Conservation (phyloP, 2,329 filamentous ascomycete species). For the Thelonectria rubi region DNA sequence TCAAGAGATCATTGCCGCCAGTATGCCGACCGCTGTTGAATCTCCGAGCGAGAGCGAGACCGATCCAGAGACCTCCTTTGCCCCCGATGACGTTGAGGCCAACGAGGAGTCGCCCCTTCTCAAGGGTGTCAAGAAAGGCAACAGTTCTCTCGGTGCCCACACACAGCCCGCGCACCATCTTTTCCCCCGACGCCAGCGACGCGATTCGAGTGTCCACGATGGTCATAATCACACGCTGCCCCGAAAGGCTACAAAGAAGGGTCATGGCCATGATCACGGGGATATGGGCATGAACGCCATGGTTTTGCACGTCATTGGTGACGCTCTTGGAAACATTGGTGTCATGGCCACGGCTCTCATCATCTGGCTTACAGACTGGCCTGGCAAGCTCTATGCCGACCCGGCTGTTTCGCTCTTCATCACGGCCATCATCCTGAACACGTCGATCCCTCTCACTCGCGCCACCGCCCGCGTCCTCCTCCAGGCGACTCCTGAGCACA, state of each 20-base stretch:
- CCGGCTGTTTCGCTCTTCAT: conserved; percentile 94
- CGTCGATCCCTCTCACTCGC: conserved; percentile 80
- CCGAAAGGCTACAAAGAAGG: conserved; percentile 65
- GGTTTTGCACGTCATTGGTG: conserved; percentile 79
- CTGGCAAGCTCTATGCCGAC: conserved; percentile 87
- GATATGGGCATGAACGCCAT: conserved; percentile 97
- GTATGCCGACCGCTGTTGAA: conserved; percentile 62
- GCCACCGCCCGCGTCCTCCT: conserved; percentile 88
- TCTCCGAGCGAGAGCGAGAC: conserved; percentile 63
- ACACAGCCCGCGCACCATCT: conserved; percentile 32
- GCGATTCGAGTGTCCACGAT: conserved; percentile 68
- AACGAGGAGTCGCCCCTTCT: conserved; percentile 60
- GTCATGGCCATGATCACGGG: conserved; percentile 79
- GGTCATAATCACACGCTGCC: conserved; percentile 85
- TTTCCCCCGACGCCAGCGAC: conserved; percentile 45
- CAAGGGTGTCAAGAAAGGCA: conserved; percentile 48
- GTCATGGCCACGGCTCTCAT: conserved; percentile 84
- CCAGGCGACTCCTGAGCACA: conserved; percentile 89
- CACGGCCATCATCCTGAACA: conserved; percentile 78
- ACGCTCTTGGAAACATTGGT: conserved; percentile 86
- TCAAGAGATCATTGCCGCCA: conserved; percentile 91
- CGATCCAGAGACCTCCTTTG: conserved; percentile 57
- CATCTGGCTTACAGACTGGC: conserved; percentile 90
- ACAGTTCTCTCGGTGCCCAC: conserved; percentile 41
- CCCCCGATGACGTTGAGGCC: conserved; percentile 53